A percentile compares a stretch with the other conserved stretches of the same genome.
phyloP scores from a whole-genome alignment of 495 filamentous ascomycete genomes.

The Aspergillus nidulans region DNA sequence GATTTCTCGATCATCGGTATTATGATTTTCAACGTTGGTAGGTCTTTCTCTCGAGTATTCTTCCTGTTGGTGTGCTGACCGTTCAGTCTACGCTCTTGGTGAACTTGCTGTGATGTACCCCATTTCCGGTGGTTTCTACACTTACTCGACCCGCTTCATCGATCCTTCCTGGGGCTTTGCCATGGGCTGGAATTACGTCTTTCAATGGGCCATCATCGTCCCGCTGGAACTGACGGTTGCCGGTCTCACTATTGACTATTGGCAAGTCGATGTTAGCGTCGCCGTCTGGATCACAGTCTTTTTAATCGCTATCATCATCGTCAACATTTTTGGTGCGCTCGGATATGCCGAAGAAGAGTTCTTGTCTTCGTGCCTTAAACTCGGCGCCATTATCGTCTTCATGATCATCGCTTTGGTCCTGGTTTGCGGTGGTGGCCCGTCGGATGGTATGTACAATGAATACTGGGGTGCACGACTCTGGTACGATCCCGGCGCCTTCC shows the following conservation, averaged over 20 bases:
- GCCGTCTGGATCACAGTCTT: constrained; percentile 67
- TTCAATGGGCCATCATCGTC: constrained; percentile 61
- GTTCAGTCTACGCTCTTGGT: constrained; percentile 59
- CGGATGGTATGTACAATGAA: constrained; percentile 22
- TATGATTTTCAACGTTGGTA: constrained; percentile 38
- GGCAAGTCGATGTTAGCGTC: constrained; percentile 53
- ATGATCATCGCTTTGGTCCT: constrained; percentile 69
- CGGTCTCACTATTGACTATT: constrained; percentile 71
- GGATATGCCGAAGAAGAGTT: constrained; percentile 65
- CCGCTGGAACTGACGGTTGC: constrained; percentile 70
- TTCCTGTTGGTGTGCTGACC: not conserved
- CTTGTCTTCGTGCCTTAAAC: constrained; percentile 38
- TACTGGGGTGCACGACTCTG: constrained; percentile 62
- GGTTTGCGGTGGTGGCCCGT: constrained; percentile 60
- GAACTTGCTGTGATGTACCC: constrained; percentile 69
- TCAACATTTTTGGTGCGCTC: constrained; percentile 54
- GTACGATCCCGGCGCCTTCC: constrained; percentile 68
- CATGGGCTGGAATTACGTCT: constrained; percentile 64
- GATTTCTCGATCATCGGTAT: constrained; percentile 43
- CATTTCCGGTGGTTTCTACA: constrained; percentile 58
- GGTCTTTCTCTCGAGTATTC: not conserved
- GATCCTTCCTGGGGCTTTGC: constrained; percentile 55
- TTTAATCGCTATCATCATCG: constrained; percentile 30
- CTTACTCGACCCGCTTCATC: constrained; percentile 52
- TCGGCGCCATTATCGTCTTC: constrained; percentile 61